Evolutionary conservation across 2,329 filamentous ascomycete genomes (phyloP).

Genomic region (Xylariaceae sp.): DNA sequence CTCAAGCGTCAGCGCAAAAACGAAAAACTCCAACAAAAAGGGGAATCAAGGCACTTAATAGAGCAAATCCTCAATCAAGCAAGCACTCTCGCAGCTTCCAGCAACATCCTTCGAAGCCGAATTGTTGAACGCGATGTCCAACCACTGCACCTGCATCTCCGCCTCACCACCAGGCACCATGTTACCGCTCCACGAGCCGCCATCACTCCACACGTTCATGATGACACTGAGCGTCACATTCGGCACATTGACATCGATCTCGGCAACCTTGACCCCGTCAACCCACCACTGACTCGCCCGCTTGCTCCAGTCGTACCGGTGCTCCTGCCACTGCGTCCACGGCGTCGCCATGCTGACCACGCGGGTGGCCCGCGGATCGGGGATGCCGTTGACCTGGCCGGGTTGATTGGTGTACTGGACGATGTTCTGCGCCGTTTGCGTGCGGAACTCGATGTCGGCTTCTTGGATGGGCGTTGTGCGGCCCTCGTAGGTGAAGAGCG

Average conservation of each 20-base stretch:
- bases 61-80: constrained; percentile 32
- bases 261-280: constrained; percentile 44
- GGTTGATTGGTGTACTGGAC: constrained; percentile 61
- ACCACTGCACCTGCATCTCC: constrained; percentile 57
- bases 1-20: neutral
- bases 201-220: constrained; percentile 58
- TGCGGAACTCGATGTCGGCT: constrained; percentile 50
- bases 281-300: constrained; percentile 52
- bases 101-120: constrained; percentile 25
- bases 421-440: constrained; percentile 36
- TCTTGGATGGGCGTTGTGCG: constrained; percentile 41
- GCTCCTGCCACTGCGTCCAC: constrained; percentile 45
- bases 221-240: constrained; percentile 46
- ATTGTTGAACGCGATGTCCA: constrained; percentile 54
- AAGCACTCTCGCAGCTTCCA: constrained; percentile 28
- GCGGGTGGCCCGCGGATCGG: constrained; percentile 40
- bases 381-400: constrained; percentile 36
- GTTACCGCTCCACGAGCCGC: constrained; percentile 53
- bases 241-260: constrained; percentile 51
- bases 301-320: constrained; percentile 57
- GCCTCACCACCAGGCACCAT: constrained; percentile 49
- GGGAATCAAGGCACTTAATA: neutral
- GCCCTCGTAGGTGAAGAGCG: constrained; percentile 48
- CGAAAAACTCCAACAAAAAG: neutral
- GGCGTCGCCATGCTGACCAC: constrained; percentile 40